Conservation (phyloP, 2,329 filamentous ascomycete genomes). For the Aphanoascus verrucosus region DNA sequence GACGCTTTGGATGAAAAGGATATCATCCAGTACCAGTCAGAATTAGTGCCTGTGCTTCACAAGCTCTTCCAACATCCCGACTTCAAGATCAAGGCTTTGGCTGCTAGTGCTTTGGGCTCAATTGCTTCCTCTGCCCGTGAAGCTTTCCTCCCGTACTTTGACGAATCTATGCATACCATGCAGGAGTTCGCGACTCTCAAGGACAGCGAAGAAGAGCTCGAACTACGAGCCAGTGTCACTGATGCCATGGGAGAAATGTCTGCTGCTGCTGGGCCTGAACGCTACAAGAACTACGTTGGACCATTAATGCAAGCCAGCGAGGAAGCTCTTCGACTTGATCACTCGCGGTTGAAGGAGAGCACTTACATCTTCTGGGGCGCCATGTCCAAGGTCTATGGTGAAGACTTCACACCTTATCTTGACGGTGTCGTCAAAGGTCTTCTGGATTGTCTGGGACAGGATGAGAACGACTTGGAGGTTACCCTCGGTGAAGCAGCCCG, state of each 20-base stretch:
- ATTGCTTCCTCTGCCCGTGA: constrained; percentile 76
- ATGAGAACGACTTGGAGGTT: constrained; percentile 71
- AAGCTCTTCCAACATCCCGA: constrained; percentile 74
- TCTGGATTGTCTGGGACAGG: constrained; percentile 75
- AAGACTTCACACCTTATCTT: constrained; percentile 43
- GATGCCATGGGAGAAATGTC: constrained; percentile 93
- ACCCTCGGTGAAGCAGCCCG: constrained; percentile 63
- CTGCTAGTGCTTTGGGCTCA: constrained; percentile 79
- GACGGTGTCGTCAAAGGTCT: constrained; percentile 45
- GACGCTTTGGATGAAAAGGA: constrained; percentile 71
- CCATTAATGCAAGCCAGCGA: constrained; percentile 87
- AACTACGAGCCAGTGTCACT: constrained; percentile 77
- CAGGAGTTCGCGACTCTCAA: constrained; percentile 76
- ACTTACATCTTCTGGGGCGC: constrained; percentile 96
- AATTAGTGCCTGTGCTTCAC: constrained; percentile 75
- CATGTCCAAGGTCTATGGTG: constrained; percentile 84
- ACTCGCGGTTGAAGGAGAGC: constrained; percentile 84
- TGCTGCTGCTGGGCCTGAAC: constrained; percentile 68
- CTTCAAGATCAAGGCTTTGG: constrained; percentile 78
- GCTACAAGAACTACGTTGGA: constrained; percentile 83
- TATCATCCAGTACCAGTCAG: constrained; percentile 69
- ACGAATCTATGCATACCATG: constrained; percentile 79
- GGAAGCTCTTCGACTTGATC: constrained; percentile 77
- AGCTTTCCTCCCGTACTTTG: constrained; percentile 83
- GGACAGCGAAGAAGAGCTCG: constrained; percentile 78